Conservation (phyloP, 1,284 basidiomycete species). For the Neonothopanus nambi region DNA sequence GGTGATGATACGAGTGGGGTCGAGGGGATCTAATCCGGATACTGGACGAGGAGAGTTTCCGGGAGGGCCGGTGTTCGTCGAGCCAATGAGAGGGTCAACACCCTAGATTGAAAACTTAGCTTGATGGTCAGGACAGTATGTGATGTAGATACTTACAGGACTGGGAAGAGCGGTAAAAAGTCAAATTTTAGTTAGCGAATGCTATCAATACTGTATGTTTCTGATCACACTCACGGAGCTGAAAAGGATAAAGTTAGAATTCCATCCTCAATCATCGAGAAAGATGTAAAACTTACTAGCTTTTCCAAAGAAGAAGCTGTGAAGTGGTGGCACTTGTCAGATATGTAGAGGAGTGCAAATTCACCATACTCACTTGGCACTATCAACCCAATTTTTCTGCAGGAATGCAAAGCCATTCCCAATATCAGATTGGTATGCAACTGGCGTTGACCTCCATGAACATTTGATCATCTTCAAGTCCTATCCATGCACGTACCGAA, state of each 20-base stretch:
- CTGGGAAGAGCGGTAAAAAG: neutral
- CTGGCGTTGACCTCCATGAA: neutral
- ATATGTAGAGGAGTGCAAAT: neutral
- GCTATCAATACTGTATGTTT: neutral
- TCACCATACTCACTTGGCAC: constrained; percentile 14
- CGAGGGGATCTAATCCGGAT: constrained; percentile 21
- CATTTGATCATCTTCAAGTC: too few relatives aligned
- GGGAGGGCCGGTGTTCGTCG: constrained; percentile 1
- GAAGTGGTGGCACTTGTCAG: constrained; percentile 9
- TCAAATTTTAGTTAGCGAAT: neutral
- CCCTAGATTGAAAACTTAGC: constrained; percentile 9
- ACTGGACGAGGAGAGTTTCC: constrained; percentile 11
- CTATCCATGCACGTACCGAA: constrained; percentile 20
- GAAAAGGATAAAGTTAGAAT: neutral
- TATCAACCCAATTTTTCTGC: constrained; percentile 32
- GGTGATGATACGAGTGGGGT: constrained; percentile 4
- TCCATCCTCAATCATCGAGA: neutral
- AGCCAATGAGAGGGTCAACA: constrained; percentile 27
- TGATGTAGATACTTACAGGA: neutral
- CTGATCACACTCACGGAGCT: constrained; percentile 3
- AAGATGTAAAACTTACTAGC: neutral
- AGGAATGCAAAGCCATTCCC: constrained; percentile 30
- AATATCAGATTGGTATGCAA: constrained; percentile 30
- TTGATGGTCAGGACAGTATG: constrained; percentile 10
- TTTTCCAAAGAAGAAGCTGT: constrained; percentile 4